Percentiles rank a stretch among this genome's conserved stretches.
phyloP scores from a whole-genome alignment of 306 rosid species.

The Gynostemma pentaphyllum region DNA sequence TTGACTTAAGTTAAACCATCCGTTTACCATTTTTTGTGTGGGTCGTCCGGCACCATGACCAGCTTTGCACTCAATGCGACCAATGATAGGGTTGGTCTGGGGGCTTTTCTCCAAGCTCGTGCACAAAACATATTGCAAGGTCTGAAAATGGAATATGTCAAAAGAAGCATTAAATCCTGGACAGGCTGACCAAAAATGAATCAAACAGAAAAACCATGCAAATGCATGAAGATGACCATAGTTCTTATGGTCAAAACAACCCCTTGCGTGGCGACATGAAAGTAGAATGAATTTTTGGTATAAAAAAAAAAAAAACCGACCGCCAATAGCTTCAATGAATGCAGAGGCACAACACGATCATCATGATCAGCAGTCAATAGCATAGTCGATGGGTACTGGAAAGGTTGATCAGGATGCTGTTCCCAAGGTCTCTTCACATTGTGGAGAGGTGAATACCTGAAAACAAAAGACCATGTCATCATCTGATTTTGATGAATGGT shows the following conservation, averaged over 20 bases:
- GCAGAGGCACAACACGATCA: slow-evolving; percentile 91
- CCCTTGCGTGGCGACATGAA: no score
- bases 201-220: not conserved
- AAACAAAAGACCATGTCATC: no score
- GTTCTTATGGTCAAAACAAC: no score
- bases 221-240: not conserved
- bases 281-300: not conserved
- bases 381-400: slow-evolving; percentile 88
- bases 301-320: slow-evolving; percentile 34
- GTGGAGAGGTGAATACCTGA: slow-evolving; percentile 91
- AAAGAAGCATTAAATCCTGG: not conserved
- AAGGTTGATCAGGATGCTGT: slow-evolving; percentile 21
- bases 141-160: slow-evolving; percentile 23
- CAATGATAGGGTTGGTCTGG: slow-evolving; percentile 78
- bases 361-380: slow-evolving; percentile 96
- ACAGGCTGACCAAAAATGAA: not conserved
- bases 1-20: not conserved
- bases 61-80: slow-evolving; percentile 89
- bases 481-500: no score
- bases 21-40: slow-evolving; percentile 60
- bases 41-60: slow-evolving; percentile 85
- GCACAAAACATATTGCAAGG: slow-evolving; percentile 57
- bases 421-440: slow-evolving; percentile 93
- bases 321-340: slow-evolving; percentile 76
- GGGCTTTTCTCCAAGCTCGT: slow-evolving; percentile 70